Evolutionary conservation across 2,329 filamentous ascomycete species (phyloP).

Genomic region (Elsinoe batatas): DNA sequence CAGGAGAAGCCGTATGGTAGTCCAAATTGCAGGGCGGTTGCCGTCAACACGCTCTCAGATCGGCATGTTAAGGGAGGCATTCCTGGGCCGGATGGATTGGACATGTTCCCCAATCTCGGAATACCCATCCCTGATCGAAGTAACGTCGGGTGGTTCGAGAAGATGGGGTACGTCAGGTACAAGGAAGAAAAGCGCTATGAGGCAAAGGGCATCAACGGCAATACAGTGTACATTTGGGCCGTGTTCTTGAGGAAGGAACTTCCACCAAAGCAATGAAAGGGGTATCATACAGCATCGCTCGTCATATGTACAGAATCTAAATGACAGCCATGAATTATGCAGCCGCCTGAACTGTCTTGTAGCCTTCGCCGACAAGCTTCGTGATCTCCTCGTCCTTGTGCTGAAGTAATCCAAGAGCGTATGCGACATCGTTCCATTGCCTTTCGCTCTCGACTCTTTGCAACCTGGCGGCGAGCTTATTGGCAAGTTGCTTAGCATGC

Average conservation of each 20-base stretch:
- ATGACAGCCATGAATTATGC: slow-evolving; percentile 22
- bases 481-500: slow-evolving; percentile 86
- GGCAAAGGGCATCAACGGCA: background rate
- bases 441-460: slow-evolving; percentile 80
- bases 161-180: slow-evolving; percentile 15
- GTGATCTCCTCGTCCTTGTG: slow-evolving; percentile 89
- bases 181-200: slow-evolving; percentile 16
- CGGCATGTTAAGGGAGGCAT: slow-evolving; percentile 14
- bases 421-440: slow-evolving; percentile 96
- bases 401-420: slow-evolving; percentile 75
- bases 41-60: slow-evolving; percentile 15
- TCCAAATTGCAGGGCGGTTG: slow-evolving; percentile 14
- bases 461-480: slow-evolving; percentile 82
- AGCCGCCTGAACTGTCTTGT: slow-evolving; percentile 43
- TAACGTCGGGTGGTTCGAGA: slow-evolving; percentile 16
- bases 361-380: slow-evolving; percentile 66
- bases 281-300: slow-evolving; percentile 12
- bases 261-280: background rate
- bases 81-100: slow-evolving; percentile 15
- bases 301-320: slow-evolving; percentile 8
- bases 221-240: background rate
- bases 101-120: slow-evolving; percentile 10
- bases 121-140: slow-evolving; percentile 4
- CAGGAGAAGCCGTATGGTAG: slow-evolving; percentile 15
- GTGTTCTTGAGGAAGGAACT: slow-evolving; percentile 13